phyloP scores from a whole-genome alignment of 352 stramenopile genomes.

The Phytophthora citrophthora region DNA sequence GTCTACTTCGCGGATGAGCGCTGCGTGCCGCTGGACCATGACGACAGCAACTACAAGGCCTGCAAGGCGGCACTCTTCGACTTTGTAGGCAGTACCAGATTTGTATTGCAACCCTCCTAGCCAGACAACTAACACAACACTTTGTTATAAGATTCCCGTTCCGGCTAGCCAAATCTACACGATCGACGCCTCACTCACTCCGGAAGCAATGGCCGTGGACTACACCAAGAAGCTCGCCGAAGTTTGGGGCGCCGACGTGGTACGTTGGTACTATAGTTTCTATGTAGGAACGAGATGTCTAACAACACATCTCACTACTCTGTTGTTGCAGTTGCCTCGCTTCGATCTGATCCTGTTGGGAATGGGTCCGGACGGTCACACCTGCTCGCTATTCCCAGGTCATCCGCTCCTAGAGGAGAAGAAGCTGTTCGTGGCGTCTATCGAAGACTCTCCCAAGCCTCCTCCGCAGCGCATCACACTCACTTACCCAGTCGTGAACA shows the following conservation, averaged over 20 bases:
- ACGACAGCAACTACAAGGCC: conserved; percentile 96
- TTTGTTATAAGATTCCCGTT: conserved; percentile 24
- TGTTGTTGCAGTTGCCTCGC: conserved; percentile 63
- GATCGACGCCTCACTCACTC: conserved; percentile 86
- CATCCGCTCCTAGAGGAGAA: conserved; percentile 93
- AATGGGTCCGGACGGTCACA: conserved; percentile 98
- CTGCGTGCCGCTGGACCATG: conserved; percentile 92
- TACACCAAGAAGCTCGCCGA: conserved; percentile 76
- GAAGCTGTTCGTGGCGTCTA: conserved; percentile 90
- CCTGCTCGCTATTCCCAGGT: conserved; percentile 97
- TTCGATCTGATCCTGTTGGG: conserved; percentile 97
- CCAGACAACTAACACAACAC: not conserved
- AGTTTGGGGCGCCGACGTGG: conserved; percentile 72
- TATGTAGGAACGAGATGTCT: not conserved
- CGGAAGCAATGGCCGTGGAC: conserved; percentile 64
- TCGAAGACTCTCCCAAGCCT: conserved; percentile 98
- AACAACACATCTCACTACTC: conserved; percentile 1
- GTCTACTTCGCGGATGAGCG: conserved; percentile 99
- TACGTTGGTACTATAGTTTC: conserved; percentile 17
- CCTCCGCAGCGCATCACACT: conserved; percentile 97
- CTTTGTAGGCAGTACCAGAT: conserved; percentile 45
- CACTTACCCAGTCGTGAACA: conserved; percentile 96
- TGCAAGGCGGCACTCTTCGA: conserved; percentile 92
- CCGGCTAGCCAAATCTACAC: conserved; percentile 87
- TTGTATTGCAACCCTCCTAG: no score